Percentiles rank a stretch among this genome's conserved stretches.
These are phyloP conservation scores for Begonia masoniana DNA, from an alignment of 306 rosid genomes.

Conservation along the genomic window DNA sequence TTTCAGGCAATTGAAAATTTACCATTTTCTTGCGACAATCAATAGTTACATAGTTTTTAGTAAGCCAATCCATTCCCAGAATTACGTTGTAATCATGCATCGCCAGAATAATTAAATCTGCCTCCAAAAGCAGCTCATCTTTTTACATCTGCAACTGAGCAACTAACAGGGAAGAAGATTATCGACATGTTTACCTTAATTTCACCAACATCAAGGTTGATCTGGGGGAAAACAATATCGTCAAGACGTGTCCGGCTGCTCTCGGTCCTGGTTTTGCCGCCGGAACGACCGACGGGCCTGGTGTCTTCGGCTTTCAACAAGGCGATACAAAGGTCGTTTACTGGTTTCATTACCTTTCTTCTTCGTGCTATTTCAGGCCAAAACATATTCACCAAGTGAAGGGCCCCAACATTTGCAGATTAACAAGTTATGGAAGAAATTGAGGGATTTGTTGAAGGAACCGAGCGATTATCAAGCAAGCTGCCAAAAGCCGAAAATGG, in stretches of 20 bases:
- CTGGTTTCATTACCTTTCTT: too few relatives aligned
- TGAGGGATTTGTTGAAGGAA: conserved; percentile 36
- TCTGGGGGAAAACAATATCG: conserved; percentile 26
- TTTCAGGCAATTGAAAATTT: too few relatives aligned
- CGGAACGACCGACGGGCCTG: conserved; percentile 89
- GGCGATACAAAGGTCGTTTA: conserved; percentile 50
- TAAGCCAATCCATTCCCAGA: too few relatives aligned
- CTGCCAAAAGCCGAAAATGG: conserved; percentile 74
- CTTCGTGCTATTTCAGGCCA: too few relatives aligned
- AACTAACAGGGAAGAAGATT: conserved; percentile 41
- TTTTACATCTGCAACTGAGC: conserved; percentile 37
- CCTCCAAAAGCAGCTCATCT: conserved; percentile 47
- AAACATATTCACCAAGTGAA: background rate
- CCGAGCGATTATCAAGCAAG: conserved; percentile 53
- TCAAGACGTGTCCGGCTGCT: conserved; percentile 74
- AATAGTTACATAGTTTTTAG: too few relatives aligned
- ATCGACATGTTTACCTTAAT: conserved; percentile 52
- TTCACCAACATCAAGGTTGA: conserved; percentile 53
- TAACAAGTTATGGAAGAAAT: conserved; percentile 28
- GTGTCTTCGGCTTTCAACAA: conserved; percentile 69
- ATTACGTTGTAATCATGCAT: too few relatives aligned
- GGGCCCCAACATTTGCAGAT: conserved; percentile 26
- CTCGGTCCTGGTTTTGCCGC: conserved; percentile 95
- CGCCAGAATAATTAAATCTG: too few relatives aligned
- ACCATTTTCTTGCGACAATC: too few relatives aligned